Evolutionary conservation across 2,329 filamentous ascomycete species (phyloP), one percentile per base, ranked within the genome.

Genomic region (Fusarium sp.): DNA sequence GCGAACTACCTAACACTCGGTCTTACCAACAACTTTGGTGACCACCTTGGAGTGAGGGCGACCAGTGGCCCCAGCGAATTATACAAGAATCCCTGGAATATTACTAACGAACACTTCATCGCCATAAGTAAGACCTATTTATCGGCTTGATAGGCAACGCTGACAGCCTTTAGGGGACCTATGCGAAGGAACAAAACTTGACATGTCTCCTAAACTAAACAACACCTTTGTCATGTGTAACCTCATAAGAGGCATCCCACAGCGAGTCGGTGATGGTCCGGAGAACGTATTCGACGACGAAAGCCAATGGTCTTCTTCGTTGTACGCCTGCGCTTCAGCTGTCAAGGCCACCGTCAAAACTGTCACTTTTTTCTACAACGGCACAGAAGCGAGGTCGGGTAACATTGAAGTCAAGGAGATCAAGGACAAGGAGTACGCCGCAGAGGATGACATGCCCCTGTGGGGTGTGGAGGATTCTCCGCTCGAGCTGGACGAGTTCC

Each of bases 281-380:
- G 74, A 78, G 1, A 66, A 84, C 0, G 68, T 85, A 6, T 82
- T 83, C 34, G 83, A 86, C 23, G 79, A 81, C 7, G 81, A 81
- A 8, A 83, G 83, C 14, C 66, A 76, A 45, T 88, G 85, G 85
- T 81, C 82, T 0, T 78, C 82, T 6, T 81, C 83, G 0, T 68
- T 88, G 1, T 86, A 87, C 64, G 78, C 80, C 0, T 88, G 86
- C 68, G 84, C 85, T 0, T 82, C 81, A 0, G 77, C 83, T 0
- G 67, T 83, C 7, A 83, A 83, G 56, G 85, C 85, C 6, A 82
- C 79, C 2, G 80, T 88, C 68, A 87, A 87, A 64, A 85, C 82
- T 0, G 84, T 86, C 8, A 76, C 77, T 0, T 87, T 88, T 71
- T 67, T 74, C 1, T 81, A 79, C 68, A 87, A 87, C 68, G 82